Evolutionary conservation across 139 green algal genomes (phyloP).

Genomic region (Parachlorella kessleri): DNA sequence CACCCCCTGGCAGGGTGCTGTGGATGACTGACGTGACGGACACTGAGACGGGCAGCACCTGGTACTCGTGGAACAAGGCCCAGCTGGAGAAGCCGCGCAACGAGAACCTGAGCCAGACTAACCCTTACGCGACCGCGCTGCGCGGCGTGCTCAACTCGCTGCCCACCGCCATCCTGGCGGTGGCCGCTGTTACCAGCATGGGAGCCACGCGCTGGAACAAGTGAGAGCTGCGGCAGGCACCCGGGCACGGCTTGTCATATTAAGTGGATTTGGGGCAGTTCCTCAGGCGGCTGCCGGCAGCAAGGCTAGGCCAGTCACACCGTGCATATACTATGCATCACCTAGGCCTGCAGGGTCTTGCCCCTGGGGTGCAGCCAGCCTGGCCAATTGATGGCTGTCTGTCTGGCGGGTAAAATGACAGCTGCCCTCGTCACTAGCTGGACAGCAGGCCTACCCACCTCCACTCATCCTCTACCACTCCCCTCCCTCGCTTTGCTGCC

Average conservation of each 20-base stretch:
- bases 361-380: no score
- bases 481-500: no score
- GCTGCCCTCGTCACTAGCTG: not conserved
- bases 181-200: slow-evolving; percentile 36
- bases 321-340: no score
- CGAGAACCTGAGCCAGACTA: slow-evolving; percentile 34
- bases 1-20: no score
- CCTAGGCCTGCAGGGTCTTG: no score
- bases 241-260: no score
- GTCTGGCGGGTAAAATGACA: not conserved
- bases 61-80: slow-evolving; percentile 47
- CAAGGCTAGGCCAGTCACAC: no score
- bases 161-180: slow-evolving; percentile 36
- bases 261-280: no score
- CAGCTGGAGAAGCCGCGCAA: slow-evolving; percentile 56
- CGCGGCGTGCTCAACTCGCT: slow-evolving; percentile 33
- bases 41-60: slow-evolving; percentile 40
- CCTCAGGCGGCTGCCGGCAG: no score
- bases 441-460: no score
- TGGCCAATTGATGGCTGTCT: not conserved
- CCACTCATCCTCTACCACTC: no score
- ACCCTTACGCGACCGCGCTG: slow-evolving; percentile 26
- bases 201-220: slow-evolving; percentile 36
- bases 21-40: slow-evolving; percentile 59
- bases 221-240: slow-evolving; percentile 15